Conservation (phyloP, 2,329 filamentous ascomycete genomes). For the Fusarium sp. region DNA sequence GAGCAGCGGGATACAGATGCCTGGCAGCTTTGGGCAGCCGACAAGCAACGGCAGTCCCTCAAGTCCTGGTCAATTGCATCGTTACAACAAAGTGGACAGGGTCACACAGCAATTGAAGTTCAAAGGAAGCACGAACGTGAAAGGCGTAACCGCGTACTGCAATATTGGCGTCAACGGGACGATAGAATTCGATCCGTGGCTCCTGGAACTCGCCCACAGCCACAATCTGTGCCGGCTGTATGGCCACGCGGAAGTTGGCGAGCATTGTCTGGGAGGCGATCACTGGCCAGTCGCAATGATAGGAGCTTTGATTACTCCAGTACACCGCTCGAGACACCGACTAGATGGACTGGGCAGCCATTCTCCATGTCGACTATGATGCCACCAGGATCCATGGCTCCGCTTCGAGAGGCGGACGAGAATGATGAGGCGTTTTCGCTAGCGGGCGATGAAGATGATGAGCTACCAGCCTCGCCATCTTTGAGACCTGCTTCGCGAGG, state of each 20-base stretch:
- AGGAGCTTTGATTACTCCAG: constrained; percentile 29
- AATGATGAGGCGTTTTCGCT: constrained; percentile 37
- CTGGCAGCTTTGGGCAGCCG: constrained; percentile 46
- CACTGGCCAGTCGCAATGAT: constrained; percentile 36
- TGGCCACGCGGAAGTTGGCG: constrained; percentile 41
- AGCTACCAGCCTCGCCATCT: constrained; percentile 33
- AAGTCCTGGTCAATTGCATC: constrained; percentile 51
- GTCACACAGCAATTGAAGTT: constrained; percentile 49
- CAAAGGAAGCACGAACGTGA: constrained; percentile 46
- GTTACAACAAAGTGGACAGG: constrained; percentile 50
- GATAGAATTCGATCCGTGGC: constrained; percentile 21
- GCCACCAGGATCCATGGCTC: constrained; percentile 43
- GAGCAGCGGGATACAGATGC: constrained; percentile 41
- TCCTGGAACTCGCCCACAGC: constrained; percentile 6
- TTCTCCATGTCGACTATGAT: constrained; percentile 48
- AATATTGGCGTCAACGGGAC: constrained; percentile 45
- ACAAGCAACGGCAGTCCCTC: constrained; percentile 46
- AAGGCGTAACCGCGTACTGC: constrained; percentile 44
- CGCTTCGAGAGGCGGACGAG: constrained; percentile 46
- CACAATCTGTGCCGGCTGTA: constrained; percentile 21
- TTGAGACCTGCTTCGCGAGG: constrained; percentile 32
- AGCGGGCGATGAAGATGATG: constrained; percentile 40
- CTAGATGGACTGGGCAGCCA: constrained; percentile 56
- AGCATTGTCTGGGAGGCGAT: constrained; percentile 39
- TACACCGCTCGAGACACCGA: constrained; percentile 53